phyloP scores from a whole-genome alignment of 2,329 filamentous ascomycete species.

The Tothia fuscella region DNA sequence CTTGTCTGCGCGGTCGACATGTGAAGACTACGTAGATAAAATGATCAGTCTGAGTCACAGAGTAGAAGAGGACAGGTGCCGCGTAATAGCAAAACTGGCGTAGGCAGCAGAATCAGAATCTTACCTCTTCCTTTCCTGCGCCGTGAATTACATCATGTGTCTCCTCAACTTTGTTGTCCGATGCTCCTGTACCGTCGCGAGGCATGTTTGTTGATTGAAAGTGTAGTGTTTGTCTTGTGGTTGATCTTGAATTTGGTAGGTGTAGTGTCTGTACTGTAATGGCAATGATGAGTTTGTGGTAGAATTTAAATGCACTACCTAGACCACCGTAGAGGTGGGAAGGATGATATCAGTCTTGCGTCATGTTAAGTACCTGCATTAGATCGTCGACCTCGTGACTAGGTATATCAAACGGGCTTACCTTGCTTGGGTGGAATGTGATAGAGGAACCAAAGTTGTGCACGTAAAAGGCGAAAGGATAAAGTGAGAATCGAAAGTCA shows the following conservation, averaged over 20 bases:
- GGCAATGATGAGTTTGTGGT: no score
- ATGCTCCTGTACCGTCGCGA: constrained; percentile 10
- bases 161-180: constrained; percentile 4
- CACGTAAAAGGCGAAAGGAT: no score
- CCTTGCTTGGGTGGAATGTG: no score
- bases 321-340: no score
- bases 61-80: not conserved
- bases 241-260: not conserved
- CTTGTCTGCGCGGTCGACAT: constrained; percentile 39
- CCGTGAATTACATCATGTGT: constrained; percentile 10
- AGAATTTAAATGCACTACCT: no score
- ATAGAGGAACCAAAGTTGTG: no score
- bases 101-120: not conserved
- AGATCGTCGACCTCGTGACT: no score
- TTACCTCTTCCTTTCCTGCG: constrained; percentile 9
- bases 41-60: not conserved
- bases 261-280: no score
- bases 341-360: no score
- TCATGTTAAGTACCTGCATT: no score
- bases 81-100: not conserved
- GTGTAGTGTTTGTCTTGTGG: not conserved
- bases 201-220: constrained; percentile 9
- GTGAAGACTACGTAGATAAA: constrained; percentile 15
- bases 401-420: no score
- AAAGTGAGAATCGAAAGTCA: no score